phyloP scores from a whole-genome alignment of 2,329 filamentous ascomycete genomes.

The Xylariaceae sp. region DNA sequence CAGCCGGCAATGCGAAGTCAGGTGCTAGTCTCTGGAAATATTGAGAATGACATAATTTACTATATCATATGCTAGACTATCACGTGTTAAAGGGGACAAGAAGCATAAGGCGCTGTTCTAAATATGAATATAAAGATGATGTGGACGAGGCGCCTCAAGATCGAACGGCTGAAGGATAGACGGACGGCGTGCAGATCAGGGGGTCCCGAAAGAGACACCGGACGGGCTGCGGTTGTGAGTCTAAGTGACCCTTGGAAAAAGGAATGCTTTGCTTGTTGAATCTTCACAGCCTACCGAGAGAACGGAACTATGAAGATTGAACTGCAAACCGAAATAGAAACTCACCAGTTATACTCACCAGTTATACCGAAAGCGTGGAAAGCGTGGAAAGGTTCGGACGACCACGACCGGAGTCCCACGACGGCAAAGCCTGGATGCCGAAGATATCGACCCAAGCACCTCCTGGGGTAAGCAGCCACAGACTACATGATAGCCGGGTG shows the following conservation, averaged over 20 bases:
- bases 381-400: neutral
- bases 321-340: neutral
- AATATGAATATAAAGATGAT: slow-evolving; percentile 4
- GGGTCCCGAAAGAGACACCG: neutral
- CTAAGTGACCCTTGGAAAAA: neutral
- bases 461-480: neutral
- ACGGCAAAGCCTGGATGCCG: neutral
- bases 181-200: neutral
- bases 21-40: slow-evolving; percentile 4
- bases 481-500: slow-evolving; percentile 15
- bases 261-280: neutral
- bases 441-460: neutral
- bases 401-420: neutral
- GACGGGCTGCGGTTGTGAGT: neutral
- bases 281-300: slow-evolving; percentile 5
- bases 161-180: neutral
- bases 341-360: neutral
- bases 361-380: neutral
- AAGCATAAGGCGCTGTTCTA: neutral
- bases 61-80: slow-evolving; percentile 13
- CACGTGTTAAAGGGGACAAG: slow-evolving; percentile 14
- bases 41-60: slow-evolving; percentile 9
- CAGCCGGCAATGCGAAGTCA: slow-evolving; percentile 18
- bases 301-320: neutral
- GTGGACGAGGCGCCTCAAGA: neutral